A percentile compares a stretch with the other conserved stretches of the same genome.
phyloP scores from a whole-genome alignment of 2,329 filamentous ascomycete species.

The Incumbomyces lentus region DNA sequence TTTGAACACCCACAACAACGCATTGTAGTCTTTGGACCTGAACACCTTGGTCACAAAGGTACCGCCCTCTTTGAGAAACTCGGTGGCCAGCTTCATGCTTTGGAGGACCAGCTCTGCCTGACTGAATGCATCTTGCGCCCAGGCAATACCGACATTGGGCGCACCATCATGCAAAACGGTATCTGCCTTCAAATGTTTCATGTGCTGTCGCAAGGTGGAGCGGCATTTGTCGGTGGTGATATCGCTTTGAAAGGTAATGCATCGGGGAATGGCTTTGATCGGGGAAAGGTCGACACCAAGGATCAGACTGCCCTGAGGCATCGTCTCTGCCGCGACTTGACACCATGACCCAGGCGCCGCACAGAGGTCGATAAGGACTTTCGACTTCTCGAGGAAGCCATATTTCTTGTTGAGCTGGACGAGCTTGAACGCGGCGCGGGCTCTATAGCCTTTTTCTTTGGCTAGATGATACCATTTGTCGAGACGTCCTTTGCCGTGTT shows the following conservation, averaged over 20 bases:
- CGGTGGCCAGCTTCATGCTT: constrained; percentile 83
- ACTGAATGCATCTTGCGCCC: constrained; percentile 96
- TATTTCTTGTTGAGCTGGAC: constrained; percentile 99
- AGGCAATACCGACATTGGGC: constrained; percentile 93
- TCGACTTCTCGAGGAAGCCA: constrained; percentile 93
- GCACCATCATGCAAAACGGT: constrained; percentile 94
- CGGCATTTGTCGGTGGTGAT: constrained; percentile 96
- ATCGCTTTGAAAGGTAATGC: constrained; percentile 93
- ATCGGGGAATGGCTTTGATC: constrained; percentile 89
- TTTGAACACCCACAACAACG: constrained; percentile 92
- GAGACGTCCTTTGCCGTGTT: constrained; percentile 37
- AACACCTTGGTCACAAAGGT: constrained; percentile 98
- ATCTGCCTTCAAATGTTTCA: constrained; percentile 95
- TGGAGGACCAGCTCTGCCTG: constrained; percentile 89
- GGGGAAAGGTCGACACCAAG: constrained; percentile 88
- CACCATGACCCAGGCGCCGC: constrained; percentile 96
- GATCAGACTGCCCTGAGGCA: constrained; percentile 83
- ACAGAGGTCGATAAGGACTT: constrained; percentile 92
- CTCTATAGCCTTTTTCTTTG: constrained; percentile 95
- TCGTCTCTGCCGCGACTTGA: constrained; percentile 89
- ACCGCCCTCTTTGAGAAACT: constrained; percentile 80
- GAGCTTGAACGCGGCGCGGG: constrained; percentile 92
- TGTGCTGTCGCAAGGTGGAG: constrained; percentile 73
- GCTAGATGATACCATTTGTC: constrained; percentile 99
- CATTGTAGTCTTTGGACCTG: constrained; percentile 92